Percentiles rank a stretch among this genome's conserved stretches.
Conservation (phyloP, 1,284 basidiomycete species). For the Austroboletus novae-zelandiae region DNA sequence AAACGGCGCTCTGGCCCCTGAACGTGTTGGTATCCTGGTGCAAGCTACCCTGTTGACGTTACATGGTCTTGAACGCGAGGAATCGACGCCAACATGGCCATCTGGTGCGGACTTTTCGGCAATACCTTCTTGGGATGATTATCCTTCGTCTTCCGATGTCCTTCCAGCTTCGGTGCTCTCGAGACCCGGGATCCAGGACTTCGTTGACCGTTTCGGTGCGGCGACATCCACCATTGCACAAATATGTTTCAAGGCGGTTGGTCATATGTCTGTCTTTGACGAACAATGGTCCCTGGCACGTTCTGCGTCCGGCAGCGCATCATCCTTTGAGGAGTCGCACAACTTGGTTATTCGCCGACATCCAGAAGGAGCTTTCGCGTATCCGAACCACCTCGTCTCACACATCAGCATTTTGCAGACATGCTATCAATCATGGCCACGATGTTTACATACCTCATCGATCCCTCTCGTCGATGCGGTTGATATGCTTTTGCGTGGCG, state of each 20-base stretch:
- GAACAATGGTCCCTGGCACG: conserved; percentile 72
- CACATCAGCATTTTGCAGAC: conserved; percentile 76
- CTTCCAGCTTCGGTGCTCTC: conserved; percentile 51
- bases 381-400: conserved; percentile 60
- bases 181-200: conserved; percentile 74
- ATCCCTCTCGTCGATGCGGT: conserved; percentile 63
- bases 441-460: conserved; percentile 58
- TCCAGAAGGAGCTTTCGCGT: conserved; percentile 69
- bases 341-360: conserved; percentile 67
- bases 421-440: conserved; percentile 85
- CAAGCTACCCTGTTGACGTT: conserved; percentile 79
- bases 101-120: conserved; percentile 66
- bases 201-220: conserved; percentile 66
- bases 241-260: conserved; percentile 67
- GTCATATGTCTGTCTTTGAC: conserved; percentile 80
- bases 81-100: conserved; percentile 73
- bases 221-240: conserved; percentile 63
- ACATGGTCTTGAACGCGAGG: conserved; percentile 70
- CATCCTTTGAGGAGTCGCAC: conserved; percentile 68
- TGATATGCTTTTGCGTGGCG: conserved; percentile 78
- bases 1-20: conserved; percentile 55
- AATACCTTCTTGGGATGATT: conserved; percentile 62
- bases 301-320: conserved; percentile 35
- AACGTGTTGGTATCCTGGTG: conserved; percentile 74
- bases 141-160: conserved; percentile 66